Evolutionary conservation across 345 rosid genomes (phyloP).

Genomic region (Trapa bicornis): DNA sequence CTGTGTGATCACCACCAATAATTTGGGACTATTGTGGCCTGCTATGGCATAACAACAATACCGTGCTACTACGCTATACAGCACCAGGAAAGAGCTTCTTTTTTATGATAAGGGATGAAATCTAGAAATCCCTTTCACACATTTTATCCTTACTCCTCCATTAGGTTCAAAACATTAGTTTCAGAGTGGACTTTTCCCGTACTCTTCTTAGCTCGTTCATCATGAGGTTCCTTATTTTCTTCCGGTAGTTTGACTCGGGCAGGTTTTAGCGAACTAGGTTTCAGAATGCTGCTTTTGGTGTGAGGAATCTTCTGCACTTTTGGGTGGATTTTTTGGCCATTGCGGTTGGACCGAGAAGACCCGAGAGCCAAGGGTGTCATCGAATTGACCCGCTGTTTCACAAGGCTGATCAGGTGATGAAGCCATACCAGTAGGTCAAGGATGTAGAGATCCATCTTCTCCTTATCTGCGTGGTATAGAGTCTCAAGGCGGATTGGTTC

Average conservation of each 20-base stretch:
- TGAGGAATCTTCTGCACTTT: constrained; percentile 1
- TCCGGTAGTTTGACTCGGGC: too few species aligned
- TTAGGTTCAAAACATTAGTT: neutral
- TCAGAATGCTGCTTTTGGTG: neutral
- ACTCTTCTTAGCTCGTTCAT: neutral
- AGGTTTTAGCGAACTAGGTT: neutral
- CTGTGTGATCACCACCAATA: neutral
- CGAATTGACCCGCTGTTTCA: constrained; percentile 25
- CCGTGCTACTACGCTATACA: neutral
- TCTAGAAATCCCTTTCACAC: neutral
- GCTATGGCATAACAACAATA: neutral
- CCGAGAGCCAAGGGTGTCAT: neutral
- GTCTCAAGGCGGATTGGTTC: constrained; percentile 78
- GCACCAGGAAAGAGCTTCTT: neutral
- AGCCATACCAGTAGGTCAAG: constrained; percentile 71
- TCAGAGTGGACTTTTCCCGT: neutral
- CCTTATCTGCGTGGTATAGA: constrained; percentile 87
- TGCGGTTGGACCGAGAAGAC: neutral
- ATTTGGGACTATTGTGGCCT: neutral
- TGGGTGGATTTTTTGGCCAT: neutral
- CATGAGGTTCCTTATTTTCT: too few species aligned
- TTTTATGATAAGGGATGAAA: neutral
- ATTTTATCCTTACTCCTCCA: neutral
- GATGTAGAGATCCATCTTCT: constrained; percentile 60
- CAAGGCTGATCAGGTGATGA: constrained; percentile 62